Conservation (phyloP, 2,329 filamentous ascomycete genomes). For the Sarocladium oryzae region DNA sequence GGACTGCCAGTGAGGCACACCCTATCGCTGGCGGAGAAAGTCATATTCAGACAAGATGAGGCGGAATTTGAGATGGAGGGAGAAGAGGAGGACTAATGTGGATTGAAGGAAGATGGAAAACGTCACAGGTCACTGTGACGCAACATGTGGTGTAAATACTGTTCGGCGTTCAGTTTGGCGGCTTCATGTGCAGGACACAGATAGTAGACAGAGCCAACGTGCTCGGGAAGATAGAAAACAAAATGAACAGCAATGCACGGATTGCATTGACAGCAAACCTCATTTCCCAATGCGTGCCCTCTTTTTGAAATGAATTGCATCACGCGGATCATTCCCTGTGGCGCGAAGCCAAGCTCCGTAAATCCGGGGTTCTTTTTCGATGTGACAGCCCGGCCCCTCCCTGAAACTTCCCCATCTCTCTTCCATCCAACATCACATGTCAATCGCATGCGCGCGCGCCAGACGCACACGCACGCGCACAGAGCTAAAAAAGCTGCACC, state of each 20-base stretch:
- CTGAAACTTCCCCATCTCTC: not conserved
- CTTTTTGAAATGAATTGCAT: not conserved
- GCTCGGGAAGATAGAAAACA: not conserved
- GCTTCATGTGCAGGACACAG: not conserved
- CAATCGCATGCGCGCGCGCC: not conserved
- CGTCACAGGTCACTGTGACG: too few species aligned
- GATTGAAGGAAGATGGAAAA: too few species aligned
- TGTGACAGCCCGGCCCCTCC: not conserved
- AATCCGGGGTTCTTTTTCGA: not conserved
- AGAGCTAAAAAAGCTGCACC: not conserved
- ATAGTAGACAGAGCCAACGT: not conserved
- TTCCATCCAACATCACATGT: slow-evolving; percentile 7
- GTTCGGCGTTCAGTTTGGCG: not conserved
- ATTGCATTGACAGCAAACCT: not conserved
- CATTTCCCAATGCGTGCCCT: not conserved
- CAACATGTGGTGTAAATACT: not conserved
- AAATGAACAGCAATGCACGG: too few species aligned
- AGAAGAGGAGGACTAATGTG: slow-evolving; percentile 32
- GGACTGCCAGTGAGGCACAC: slow-evolving; percentile 77
- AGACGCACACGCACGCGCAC: not conserved
- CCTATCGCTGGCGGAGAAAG: slow-evolving; percentile 78
- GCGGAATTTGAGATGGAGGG: slow-evolving; percentile 47
- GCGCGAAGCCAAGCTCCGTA: slow-evolving; percentile 1
- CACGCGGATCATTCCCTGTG: not conserved
- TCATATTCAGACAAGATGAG: slow-evolving; percentile 68